Evolutionary conservation across 169 alveolate species (phyloP).

Genomic region (Plasmodium yoelii): DNA sequence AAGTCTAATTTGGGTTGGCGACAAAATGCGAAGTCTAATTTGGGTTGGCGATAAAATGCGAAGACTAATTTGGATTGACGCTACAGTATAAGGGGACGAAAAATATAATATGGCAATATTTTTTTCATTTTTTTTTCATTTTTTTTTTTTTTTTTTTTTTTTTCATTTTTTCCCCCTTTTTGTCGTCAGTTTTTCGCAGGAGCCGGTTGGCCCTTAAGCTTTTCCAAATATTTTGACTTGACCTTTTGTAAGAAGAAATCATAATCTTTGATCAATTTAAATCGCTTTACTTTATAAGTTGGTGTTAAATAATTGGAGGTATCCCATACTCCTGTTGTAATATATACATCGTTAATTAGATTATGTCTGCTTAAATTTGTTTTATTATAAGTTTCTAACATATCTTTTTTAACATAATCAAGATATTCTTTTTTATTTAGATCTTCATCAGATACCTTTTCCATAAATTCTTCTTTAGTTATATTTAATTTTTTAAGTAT

Average conservation of each 20-base stretch:
- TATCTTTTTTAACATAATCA: conserved; percentile 34
- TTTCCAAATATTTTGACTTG: background rate
- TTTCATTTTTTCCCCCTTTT: background rate
- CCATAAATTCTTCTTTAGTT: conserved; percentile 3
- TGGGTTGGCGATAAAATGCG: too few species aligned
- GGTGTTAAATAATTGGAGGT: conserved; percentile 52
- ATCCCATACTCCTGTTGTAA: conserved; percentile 35
- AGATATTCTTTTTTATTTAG: conserved; percentile 12
- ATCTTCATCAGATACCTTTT: conserved; percentile 1
- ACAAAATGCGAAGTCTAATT: too few species aligned
- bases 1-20: too few species aligned
- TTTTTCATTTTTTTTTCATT: background rate
- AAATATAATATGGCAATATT: background rate
- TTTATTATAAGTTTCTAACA: conserved; percentile 30
- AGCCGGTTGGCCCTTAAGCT: background rate
- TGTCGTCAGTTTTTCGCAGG: background rate
- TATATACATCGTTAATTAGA: conserved; percentile 18
- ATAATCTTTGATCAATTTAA: conserved; percentile 36
- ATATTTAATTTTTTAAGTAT: conserved; percentile 6
- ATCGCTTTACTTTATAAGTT: conserved; percentile 32
- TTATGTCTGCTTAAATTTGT: conserved; percentile 40
- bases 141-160: background rate
- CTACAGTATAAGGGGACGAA: too few species aligned
- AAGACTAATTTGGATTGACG: too few species aligned
- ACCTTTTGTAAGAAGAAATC: conserved; percentile 13